phyloP scores from a whole-genome alignment of 441 rosid species.

The Jatropha podagrica region DNA sequence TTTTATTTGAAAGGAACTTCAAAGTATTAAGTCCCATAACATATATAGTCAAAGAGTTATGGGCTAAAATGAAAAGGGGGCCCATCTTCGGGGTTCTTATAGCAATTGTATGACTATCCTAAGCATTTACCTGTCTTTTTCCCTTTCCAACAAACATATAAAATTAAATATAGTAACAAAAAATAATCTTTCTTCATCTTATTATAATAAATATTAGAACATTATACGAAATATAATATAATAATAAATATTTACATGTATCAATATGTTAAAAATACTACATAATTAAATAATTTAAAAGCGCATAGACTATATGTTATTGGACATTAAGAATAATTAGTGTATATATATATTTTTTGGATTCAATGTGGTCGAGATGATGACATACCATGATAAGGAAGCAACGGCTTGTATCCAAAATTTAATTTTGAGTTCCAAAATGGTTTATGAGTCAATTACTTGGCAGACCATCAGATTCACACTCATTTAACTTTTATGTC shows the following conservation, averaged over 20 bases:
- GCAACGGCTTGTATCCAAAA: neutral
- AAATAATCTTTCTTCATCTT: too few relatives aligned
- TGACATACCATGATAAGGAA: constrained; percentile 4
- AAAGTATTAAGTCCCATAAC: neutral
- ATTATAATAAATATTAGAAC: too few relatives aligned
- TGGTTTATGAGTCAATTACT: neutral
- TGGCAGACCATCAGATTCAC: neutral
- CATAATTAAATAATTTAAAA: too few relatives aligned
- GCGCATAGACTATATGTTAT: neutral
- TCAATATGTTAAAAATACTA: too few relatives aligned
- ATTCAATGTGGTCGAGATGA: neutral
- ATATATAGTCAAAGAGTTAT: neutral
- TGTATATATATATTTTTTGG: neutral
- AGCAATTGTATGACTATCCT: neutral
- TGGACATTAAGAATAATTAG: neutral
- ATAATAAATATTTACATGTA: too few relatives aligned
- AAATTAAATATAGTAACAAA: too few relatives aligned
- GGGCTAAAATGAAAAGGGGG: neutral
- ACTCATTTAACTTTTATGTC: neutral
- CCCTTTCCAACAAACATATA: neutral
- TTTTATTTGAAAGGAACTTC: too few relatives aligned
- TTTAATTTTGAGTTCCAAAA: constrained; percentile 15
- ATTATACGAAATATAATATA: too few relatives aligned
- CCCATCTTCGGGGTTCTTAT: neutral
- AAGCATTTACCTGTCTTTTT: neutral